Evolutionary conservation across 306 rosid genomes (phyloP).

Genomic region (Alnus rubra): DNA sequence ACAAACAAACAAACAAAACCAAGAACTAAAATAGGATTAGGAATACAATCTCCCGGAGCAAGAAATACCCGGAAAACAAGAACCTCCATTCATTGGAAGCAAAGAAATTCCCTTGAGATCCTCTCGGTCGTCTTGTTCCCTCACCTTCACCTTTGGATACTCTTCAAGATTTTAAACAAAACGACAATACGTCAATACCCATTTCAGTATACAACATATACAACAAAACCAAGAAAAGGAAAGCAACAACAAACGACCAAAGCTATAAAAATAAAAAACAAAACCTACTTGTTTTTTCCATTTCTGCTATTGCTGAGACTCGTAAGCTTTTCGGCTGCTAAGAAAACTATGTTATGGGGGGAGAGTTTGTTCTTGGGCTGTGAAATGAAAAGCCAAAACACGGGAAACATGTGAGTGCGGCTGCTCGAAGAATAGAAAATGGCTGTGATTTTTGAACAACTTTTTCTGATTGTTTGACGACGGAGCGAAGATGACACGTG

Average conservation of each 20-base stretch:
- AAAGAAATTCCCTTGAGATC: conserved; percentile 29
- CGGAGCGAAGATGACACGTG: conserved; percentile 1
- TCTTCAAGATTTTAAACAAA: conserved; percentile 9
- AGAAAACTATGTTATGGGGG: conserved; percentile 13
- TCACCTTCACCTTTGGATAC: conserved; percentile 40
- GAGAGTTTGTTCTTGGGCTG: conserved; percentile 14
- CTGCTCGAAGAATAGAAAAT: conserved; percentile 14
- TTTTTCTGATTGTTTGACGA: background rate
- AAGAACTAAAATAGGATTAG: background rate
- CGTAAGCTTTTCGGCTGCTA: background rate
- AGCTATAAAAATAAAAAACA: background rate
- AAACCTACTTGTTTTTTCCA: conserved; percentile 12
- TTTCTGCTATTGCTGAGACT: conserved; percentile 16
- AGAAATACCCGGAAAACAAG: conserved; percentile 27
- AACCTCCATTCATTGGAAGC: conserved; percentile 21
- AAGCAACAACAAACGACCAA: background rate
- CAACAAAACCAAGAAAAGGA: conserved; percentile 15
- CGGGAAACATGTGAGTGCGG: conserved; percentile 20
- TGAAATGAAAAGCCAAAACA: conserved; percentile 6
- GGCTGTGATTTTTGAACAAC: background rate
- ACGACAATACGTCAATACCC: conserved; percentile 8
- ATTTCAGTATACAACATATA: conserved; percentile 5
- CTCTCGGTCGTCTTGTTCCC: conserved; percentile 28
- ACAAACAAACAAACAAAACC: background rate
- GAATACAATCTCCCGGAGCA: background rate